Evolutionary conservation across 1,284 basidiomycete species (phyloP), one percentile per base, ranked within the genome.

Genomic region (Puccinia polysora): DNA sequence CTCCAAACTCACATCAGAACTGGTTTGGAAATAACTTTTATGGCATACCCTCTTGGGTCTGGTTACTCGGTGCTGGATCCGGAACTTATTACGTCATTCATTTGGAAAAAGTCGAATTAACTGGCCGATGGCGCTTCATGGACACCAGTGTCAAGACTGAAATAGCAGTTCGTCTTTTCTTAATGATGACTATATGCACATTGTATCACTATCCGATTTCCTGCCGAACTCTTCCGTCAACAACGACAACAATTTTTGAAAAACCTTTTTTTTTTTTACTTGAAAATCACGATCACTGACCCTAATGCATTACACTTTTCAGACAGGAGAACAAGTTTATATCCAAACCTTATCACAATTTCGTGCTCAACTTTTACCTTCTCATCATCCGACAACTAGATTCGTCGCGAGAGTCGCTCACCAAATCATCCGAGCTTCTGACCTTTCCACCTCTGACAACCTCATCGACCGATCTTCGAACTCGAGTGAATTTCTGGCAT

Each of bases 61-160:
- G 76, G n/a, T 68, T 75, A 1, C n/a, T 74, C 36, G 53, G 75
- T 0, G 77, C 74, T 0, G 75, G 72, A n/a, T 75, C 73, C 3
- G 77, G 76, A 12, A 43, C 74, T 15, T 80, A 79, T 75, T 79
- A 78, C 60, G 71, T 79, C 2, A 34, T 65, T 10, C 78, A 80
- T 71, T 75, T 80, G 18, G 77, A 79, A 43, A 62, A 76, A 52
- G 78, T 80, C 4, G 78, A 78, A 1, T 69, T 75, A 30, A 79
- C 78, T 10, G 77, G 77, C 10, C 74, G 79, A 47, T 77, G 75
- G 76, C 73, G 79, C 4, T 80, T 79, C 55, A 78, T 78, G 60
- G 77, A 79, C 47, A 77, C 79, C 10, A 72, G 72, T 32, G 34
- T 75, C 10, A 60, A 58, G 10, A 75, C 78, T 32, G 79, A 80